These are phyloP conservation scores for Neonectria coccinea DNA, from an alignment of 2,329 filamentous ascomycete genomes.

Conservation along the genomic window DNA sequence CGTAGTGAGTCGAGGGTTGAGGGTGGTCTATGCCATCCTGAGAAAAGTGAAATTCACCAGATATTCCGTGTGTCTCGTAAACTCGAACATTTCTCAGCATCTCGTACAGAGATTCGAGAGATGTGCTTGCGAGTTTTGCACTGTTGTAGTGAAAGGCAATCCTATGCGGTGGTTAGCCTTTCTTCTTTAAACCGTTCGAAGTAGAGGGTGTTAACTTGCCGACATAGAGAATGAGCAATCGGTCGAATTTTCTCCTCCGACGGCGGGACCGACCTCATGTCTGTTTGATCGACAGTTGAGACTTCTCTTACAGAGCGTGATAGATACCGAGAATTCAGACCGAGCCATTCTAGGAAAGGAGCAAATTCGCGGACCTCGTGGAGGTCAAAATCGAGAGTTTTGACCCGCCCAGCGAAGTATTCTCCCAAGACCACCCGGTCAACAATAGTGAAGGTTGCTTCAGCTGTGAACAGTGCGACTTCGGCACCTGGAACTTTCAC, in stretches of 20 bases:
- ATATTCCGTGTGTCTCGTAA: conserved; percentile 24
- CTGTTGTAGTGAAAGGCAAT: conserved; percentile 25
- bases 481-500: conserved; percentile 1
- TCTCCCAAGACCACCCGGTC: background rate
- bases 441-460: conserved; percentile 3
- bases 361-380: background rate
- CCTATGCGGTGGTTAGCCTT: background rate
- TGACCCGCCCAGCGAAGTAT: conserved; percentile 1
- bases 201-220: background rate
- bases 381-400: conserved; percentile 7
- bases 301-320: conserved; percentile 1
- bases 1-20: background rate
- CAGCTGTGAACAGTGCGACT: background rate
- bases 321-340: background rate
- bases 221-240: conserved; percentile 8
- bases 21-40: conserved; percentile 5
- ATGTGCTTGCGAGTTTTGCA: background rate
- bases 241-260: conserved; percentile 3
- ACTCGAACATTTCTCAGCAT: conserved; percentile 3
- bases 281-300: conserved; percentile 1
- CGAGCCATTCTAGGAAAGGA: background rate
- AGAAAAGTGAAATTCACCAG: background rate
- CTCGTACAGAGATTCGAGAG: background rate
- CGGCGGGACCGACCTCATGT: background rate
- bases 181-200: too few species aligned